Conservation (phyloP, 345 rosid genomes). For the Dipteronia sinensis region DNA sequence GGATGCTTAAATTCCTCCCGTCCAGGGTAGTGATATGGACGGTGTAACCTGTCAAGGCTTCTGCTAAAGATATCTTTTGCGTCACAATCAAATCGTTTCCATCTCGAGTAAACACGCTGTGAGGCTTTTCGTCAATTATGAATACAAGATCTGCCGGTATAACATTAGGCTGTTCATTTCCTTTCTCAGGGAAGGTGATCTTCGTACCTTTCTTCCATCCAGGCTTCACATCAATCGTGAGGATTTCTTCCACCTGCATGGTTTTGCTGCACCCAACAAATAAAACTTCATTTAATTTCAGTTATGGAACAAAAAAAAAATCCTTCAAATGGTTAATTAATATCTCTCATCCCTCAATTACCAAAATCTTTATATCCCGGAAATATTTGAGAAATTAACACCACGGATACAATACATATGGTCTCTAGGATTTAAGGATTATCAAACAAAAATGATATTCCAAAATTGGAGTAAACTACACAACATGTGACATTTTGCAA, state of each 20-base stretch:
- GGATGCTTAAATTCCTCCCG: constrained; percentile 50
- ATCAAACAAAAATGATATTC: neutral
- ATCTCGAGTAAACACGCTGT: constrained; percentile 54
- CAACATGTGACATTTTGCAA: no score
- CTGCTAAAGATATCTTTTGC: constrained; percentile 50
- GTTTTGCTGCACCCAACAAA: constrained; percentile 36
- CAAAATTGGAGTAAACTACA: no score
- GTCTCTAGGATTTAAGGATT: neutral
- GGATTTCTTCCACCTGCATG: constrained; percentile 40
- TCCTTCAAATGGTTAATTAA: neutral
- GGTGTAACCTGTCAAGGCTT: constrained; percentile 64
- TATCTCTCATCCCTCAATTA: neutral
- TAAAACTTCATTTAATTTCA: neutral
- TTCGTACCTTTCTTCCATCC: constrained; percentile 66
- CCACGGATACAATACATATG: neutral
- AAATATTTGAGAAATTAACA: neutral
- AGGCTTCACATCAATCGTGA: constrained; percentile 48
- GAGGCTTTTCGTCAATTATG: constrained; percentile 65
- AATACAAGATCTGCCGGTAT: constrained; percentile 53
- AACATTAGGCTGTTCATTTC: constrained; percentile 45
- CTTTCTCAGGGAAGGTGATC: constrained; percentile 57
- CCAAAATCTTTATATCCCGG: neutral
- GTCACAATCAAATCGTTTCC: constrained; percentile 55
- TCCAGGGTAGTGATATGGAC: constrained; percentile 54
- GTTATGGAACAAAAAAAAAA: neutral